Evolutionary conservation across 1,139 yeast species (phyloP).

Genomic region (Taphrina flavorubra): DNA sequence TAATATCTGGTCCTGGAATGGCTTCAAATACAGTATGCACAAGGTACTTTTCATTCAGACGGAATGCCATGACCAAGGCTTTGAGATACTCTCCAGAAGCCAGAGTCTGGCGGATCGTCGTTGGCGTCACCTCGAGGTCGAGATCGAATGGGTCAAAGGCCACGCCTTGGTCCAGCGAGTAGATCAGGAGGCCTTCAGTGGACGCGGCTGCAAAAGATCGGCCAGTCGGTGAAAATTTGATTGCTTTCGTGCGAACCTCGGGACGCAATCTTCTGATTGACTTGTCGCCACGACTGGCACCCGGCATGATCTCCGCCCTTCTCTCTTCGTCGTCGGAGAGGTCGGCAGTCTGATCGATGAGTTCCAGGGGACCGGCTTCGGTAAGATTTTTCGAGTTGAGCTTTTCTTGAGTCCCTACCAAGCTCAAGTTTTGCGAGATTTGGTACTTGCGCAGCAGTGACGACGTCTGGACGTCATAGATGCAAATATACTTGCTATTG

Average conservation of each 20-base stretch:
- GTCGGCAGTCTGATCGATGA: constrained; percentile 85
- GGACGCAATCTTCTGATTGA: constrained; percentile 78
- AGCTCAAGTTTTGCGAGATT: constrained; percentile 84
- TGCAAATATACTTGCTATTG: constrained; percentile 84
- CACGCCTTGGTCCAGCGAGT: constrained; percentile 74
- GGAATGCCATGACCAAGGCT: constrained; percentile 90
- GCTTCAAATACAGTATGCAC: constrained; percentile 75
- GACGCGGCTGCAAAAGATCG: constrained; percentile 93
- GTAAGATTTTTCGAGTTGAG: constrained; percentile 83
- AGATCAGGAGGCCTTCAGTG: constrained; percentile 88
- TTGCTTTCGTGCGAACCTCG: constrained; percentile 74
- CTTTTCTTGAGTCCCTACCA: constrained; percentile 83
- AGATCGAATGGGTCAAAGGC: constrained; percentile 93
- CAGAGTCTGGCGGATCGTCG: constrained; percentile 64
- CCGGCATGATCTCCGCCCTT: constrained; percentile 77
- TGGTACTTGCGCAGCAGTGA: constrained; percentile 80
- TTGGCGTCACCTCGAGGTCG: constrained; percentile 90
- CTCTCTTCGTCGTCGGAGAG: constrained; percentile 85
- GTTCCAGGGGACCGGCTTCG: constrained; percentile 83
- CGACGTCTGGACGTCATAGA: constrained; percentile 86
- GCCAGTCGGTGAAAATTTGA: constrained; percentile 88
- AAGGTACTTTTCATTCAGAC: constrained; percentile 80
- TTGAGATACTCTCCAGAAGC: constrained; percentile 58
- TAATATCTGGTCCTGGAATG: constrained; percentile 76
- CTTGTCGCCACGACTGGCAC: constrained; percentile 87